Percentiles rank a stretch among this genome's conserved stretches.
phyloP scores from a whole-genome alignment of 148 eudicot genomes.

The Simmondsia chinensis region DNA sequence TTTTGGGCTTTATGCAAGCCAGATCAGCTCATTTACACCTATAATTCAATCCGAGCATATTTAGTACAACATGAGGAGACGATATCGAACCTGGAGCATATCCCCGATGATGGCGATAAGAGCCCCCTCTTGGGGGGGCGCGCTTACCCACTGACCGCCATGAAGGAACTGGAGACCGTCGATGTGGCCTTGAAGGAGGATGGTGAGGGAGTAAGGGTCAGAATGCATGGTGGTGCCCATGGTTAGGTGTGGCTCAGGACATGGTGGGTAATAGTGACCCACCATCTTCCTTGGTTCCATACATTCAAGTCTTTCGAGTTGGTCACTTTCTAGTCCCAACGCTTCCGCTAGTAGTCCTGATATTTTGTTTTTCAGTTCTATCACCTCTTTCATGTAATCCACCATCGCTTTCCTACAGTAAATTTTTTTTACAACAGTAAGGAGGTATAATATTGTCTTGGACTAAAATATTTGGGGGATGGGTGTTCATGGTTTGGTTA shows the following conservation, averaged over 20 bases:
- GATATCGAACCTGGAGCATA: constrained; percentile 42
- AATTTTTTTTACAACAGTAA: too few species aligned
- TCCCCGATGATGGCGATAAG: constrained; percentile 66
- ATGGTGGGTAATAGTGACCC: constrained; percentile 61
- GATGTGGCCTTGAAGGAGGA: constrained; percentile 42
- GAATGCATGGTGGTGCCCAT: constrained; percentile 55
- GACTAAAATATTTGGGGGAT: too few species aligned
- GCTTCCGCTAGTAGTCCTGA: constrained; percentile 55
- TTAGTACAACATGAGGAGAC: too few species aligned
- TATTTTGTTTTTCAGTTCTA: constrained; percentile 22
- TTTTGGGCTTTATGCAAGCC: too few species aligned
- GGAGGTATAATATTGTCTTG: too few species aligned
- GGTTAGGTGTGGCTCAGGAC: constrained; percentile 66
- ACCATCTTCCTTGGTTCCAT: constrained; percentile 43
- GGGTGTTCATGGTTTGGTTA: too few species aligned
- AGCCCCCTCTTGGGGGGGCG: constrained; percentile 53
- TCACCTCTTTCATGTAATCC: constrained; percentile 33
- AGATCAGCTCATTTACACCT: too few species aligned
- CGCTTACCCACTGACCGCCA: constrained; percentile 45
- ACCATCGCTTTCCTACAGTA: constrained; percentile 45
- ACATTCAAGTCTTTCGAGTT: constrained; percentile 33
- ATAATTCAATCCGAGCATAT: too few species aligned
- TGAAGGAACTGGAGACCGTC: constrained; percentile 68
- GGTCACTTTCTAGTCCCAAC: constrained; percentile 38
- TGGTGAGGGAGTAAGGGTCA: constrained; percentile 52